Percentiles rank a stretch among this genome's conserved stretches.
Conservation (phyloP, 1,284 basidiomycete genomes). For the Cystobasidiaceae sp. region DNA sequence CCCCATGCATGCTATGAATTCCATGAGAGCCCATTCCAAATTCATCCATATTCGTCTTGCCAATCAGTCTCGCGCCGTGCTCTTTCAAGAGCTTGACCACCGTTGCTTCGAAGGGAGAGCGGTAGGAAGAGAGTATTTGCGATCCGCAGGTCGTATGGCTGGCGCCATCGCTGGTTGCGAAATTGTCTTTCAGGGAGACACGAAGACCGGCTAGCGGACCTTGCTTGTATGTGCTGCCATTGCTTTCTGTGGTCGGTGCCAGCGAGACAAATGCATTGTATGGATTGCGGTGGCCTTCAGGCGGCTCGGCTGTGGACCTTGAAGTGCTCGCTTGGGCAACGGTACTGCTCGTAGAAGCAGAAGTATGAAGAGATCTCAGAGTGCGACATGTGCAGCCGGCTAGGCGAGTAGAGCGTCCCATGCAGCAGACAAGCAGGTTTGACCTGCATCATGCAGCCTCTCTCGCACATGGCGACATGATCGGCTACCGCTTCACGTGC, state of each 20-base stretch:
- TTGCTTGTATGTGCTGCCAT: neutral
- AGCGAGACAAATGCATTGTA: constrained; percentile 18
- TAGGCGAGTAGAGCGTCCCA: neutral
- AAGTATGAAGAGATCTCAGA: neutral
- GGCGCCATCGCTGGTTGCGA: constrained; percentile 57
- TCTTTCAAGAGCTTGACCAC: constrained; percentile 62
- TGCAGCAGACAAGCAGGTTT: neutral
- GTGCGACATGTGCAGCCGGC: neutral
- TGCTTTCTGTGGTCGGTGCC: neutral
- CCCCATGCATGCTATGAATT: constrained; percentile 61
- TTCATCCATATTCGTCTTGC: constrained; percentile 94
- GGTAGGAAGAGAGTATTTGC: constrained; percentile 66
- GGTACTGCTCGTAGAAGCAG: neutral
- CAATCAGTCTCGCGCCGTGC: constrained; percentile 67
- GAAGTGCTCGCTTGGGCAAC: constrained; percentile 1
- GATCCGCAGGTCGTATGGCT: constrained; percentile 68
- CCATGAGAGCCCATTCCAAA: constrained; percentile 88
- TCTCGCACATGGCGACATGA: no score
- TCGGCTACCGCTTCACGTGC: no score
- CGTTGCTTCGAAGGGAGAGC: constrained; percentile 80
- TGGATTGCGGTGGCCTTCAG: neutral
- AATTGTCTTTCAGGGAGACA: constrained; percentile 79
- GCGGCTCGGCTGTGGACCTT: neutral
- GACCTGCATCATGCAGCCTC: no score
- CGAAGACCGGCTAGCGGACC: neutral